These are phyloP conservation scores for Orbilia brochopaga DNA, from an alignment of 2,329 filamentous ascomycete genomes.

Conservation along the genomic window DNA sequence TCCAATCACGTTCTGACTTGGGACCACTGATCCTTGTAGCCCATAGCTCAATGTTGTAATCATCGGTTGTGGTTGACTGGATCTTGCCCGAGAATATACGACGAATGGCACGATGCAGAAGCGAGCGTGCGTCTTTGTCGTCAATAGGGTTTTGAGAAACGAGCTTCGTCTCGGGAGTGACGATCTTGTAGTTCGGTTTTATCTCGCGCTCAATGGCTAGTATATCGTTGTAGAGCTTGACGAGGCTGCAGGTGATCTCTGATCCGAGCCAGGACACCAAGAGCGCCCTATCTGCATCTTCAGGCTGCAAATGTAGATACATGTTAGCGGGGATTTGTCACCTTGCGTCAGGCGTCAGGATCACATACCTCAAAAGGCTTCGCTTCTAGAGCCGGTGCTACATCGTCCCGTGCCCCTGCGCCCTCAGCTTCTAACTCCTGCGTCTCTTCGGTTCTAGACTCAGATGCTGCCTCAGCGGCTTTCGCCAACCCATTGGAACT, in stretches of 20 bases:
- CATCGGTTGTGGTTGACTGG: conserved; percentile 70
- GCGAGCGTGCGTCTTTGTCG: conserved; percentile 68
- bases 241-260: conserved; percentile 62
- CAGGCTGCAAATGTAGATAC: conserved; percentile 27
- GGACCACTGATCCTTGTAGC: conserved; percentile 56
- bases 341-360: neutral
- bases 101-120: conserved; percentile 71
- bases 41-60: conserved; percentile 43
- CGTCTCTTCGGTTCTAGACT: conserved; percentile 5
- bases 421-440: conserved; percentile 19
- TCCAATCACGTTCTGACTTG: conserved; percentile 52
- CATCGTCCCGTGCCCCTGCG: conserved; percentile 5
- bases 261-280: conserved; percentile 63
- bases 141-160: conserved; percentile 64
- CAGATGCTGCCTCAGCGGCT: conserved; percentile 10
- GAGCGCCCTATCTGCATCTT: conserved; percentile 60
- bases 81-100: conserved; percentile 79
- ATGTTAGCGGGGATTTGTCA: conserved; percentile 5
- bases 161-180: conserved; percentile 64
- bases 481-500: conserved; percentile 18
- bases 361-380: conserved; percentile 33
- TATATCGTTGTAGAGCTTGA: conserved; percentile 62
- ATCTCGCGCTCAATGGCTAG: conserved; percentile 56
- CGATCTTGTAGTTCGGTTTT: conserved; percentile 63
- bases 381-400: neutral